Evolutionary conservation across 2,329 filamentous ascomycete genomes (phyloP), one percentile per base, ranked within the genome.

Genomic region (Aspergillus pseudoglaucus): DNA sequence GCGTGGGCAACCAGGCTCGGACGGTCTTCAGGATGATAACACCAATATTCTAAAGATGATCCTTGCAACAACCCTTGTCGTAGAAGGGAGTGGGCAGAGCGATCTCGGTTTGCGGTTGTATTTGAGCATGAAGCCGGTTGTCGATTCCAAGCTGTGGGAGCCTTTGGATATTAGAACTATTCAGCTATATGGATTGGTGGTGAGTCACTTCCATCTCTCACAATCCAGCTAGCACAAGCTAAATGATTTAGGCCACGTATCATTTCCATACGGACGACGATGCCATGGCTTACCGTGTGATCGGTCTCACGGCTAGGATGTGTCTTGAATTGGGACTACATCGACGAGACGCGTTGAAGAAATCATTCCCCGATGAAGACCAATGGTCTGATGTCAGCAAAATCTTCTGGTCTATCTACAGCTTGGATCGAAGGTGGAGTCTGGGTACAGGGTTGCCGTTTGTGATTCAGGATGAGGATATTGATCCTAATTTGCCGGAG

Each of bases 371-470:
- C 6, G 80, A 86, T 53, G 82, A 87, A 40, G 75, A 82, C 38
- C 85, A 90, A 52, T 79, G 87, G 43, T 75, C 77, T 44, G 77
- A 81, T 44, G 83, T 86, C 0, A 76, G 87, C 23, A 81, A 84
- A 44, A 80, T 88, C 12, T 95, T 94, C 66, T 96, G 88, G 90
- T 83, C 85, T 1, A 83, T 90, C 15, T 95, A 93, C 61, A 84
- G 90, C 3, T 74, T 95, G 35, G 90, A 95, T 63, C 78, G 89
- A 35, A 78, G 90, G 44, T 95, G 89, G 89, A 89, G 86, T 53
- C 88, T 95, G 57, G 87, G 85, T n/a, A 90, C 88, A 0, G 90
- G 90, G 0, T 78, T 95, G 65, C 90, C 90, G 0, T 95, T 89
- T 69, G 84, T 87, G 2, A 75, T 95, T 32, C 85, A 91, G 55